These are phyloP conservation scores for Chenopodium berlandieri DNA, from an alignment of 148 eudicot species.

Conservation along the genomic window DNA sequence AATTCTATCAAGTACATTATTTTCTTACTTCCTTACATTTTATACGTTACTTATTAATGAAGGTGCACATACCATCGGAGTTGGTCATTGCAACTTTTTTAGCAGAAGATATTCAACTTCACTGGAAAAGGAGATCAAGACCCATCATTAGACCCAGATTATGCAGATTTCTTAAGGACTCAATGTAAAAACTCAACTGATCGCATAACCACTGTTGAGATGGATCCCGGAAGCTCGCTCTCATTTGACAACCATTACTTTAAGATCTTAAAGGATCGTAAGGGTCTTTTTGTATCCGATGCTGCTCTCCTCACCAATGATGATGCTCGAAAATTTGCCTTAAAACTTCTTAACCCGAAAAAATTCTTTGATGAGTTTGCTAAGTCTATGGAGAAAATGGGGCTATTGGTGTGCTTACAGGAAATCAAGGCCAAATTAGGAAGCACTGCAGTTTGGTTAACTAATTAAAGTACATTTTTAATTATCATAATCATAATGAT, in stretches of 20 bases:
- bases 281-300: constrained; percentile 33
- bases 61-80: constrained; percentile 35
- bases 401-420: constrained; percentile 26
- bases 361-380: constrained; percentile 28
- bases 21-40: background rate
- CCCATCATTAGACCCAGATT: constrained; percentile 24
- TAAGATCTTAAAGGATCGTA: background rate
- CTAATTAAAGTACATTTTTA: background rate
- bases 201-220: constrained; percentile 11
- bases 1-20: too few relatives aligned
- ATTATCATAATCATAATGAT: too few relatives aligned
- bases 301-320: constrained; percentile 26
- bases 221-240: constrained; percentile 26
- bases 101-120: constrained; percentile 25
- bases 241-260: constrained; percentile 28
- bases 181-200: constrained; percentile 19
- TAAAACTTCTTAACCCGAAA: background rate
- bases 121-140: constrained; percentile 24
- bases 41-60: background rate
- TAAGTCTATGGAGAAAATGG: constrained; percentile 31
- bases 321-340: constrained; percentile 4
- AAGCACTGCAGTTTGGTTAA: constrained; percentile 25
- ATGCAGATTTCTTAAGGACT: constrained; percentile 16
- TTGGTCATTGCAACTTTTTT: constrained; percentile 22
- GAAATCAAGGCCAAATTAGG: constrained; percentile 27